These are phyloP conservation scores for Lanmaoa pseudosensibilis DNA, from an alignment of 768 basidiomycete species.

Conservation along the genomic window DNA sequence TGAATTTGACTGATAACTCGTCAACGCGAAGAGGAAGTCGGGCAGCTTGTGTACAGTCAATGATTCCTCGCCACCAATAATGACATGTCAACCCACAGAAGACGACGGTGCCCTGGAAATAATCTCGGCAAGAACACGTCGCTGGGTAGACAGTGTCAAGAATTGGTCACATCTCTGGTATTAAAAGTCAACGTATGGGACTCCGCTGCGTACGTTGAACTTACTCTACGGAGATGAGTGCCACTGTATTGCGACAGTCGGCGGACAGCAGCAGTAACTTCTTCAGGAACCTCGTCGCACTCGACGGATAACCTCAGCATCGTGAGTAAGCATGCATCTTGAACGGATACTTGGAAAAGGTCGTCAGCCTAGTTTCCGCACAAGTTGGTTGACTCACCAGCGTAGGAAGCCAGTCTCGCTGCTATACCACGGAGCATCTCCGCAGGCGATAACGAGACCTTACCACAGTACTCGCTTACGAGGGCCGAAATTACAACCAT, in stretches of 20 bases:
- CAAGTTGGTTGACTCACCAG: slow-evolving; percentile 41
- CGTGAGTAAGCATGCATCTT: slow-evolving; percentile 69
- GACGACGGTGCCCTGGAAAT: slow-evolving; percentile 50
- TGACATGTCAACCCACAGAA: slow-evolving; percentile 45
- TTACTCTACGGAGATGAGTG: slow-evolving; percentile 59
- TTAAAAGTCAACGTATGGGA: slow-evolving; percentile 5
- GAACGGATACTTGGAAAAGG: slow-evolving; percentile 54
- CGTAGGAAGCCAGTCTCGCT: slow-evolving; percentile 38
- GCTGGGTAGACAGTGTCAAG: slow-evolving; percentile 46
- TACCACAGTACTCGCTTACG: slow-evolving; percentile 58
- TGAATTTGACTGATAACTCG: slow-evolving; percentile 30
- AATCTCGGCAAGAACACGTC: slow-evolving; percentile 45
- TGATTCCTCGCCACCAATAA: slow-evolving; percentile 1
- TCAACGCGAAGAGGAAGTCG: slow-evolving; percentile 60
- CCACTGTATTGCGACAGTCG: slow-evolving; percentile 45
- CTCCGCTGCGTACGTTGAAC: slow-evolving; percentile 9
- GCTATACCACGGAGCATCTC: slow-evolving; percentile 50
- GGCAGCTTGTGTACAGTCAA: slow-evolving; percentile 53
- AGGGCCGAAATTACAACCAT: slow-evolving; percentile 70
- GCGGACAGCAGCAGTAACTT: slow-evolving; percentile 43
- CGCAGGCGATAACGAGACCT: slow-evolving; percentile 48
- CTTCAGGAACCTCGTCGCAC: slow-evolving; percentile 52
- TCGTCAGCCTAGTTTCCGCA: slow-evolving; percentile 5
- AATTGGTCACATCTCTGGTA: slow-evolving; percentile 73
- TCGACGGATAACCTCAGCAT: slow-evolving; percentile 68